Base-by-base conservation (phyloP, 1,284 basidiomycete species). In the Moesziomyces globuligerus region DNA sequence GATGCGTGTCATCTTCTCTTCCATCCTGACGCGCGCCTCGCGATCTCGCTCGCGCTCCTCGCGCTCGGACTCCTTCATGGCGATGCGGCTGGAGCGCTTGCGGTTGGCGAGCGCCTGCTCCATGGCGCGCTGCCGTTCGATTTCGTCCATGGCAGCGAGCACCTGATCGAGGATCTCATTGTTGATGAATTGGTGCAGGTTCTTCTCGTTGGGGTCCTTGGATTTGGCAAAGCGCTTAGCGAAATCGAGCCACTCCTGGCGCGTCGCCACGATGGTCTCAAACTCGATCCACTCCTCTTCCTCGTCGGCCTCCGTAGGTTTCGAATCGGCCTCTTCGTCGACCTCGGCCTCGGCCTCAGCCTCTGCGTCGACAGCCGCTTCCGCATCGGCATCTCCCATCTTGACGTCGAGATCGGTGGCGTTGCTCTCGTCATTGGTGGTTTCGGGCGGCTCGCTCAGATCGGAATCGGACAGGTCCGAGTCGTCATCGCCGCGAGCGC, bases 51-150 rank as follows among this genome's bases (percentile, higher is more conserved):
- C 54, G 7, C 75, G 66, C 54, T 85, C 85, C 44, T 90, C 89
- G 76, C 90, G 89, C 61, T 85, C 85, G 5, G 85, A 81, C 70
- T 86, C 86, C 25, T 83, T 81, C 41, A 83, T 81, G 1, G 91
- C 91, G 57, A 94, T 88, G 32, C 92, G 90, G 40, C 90, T 90
- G 2, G 91, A 92, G 25, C 91, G 88, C 82, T 94, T 94, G 56
- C 91, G 88, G 61, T 89, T 89, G 23, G 88, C 87, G 13, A 92
- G 83, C 4, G 90, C 89, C 53, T 83, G 79, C 57, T 86, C 84
- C 48, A 90, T 87, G 68, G 90, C 89, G 43, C 89, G 59, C 62
- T 45, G 86, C 86, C 47, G 64, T 39, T 81, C 72, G 58, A 64
- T 60, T 60, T 75, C 71, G 85, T 86, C 11, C 85, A 86, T 76